Conservation (phyloP, 352 stramenopile species). For the Globisporangium sylvaticum region DNA sequence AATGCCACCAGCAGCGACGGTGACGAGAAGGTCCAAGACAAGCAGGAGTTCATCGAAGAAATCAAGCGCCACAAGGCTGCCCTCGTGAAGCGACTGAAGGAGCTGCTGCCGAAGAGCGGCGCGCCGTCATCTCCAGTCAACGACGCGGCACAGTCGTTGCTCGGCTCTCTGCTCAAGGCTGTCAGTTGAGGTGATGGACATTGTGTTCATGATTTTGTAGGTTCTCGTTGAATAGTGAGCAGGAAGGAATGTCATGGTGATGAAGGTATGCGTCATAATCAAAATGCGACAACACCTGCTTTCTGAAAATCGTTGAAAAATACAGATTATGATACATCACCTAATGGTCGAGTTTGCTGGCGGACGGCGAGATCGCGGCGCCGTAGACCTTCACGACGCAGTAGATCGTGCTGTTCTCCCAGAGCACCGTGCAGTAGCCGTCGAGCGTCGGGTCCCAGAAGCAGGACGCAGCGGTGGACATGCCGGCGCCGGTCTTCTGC, state of each 20-base stretch:
- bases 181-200: slow-evolving; percentile 7
- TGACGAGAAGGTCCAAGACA: slow-evolving; percentile 37
- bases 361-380: slow-evolving; percentile 73
- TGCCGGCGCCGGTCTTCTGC: slow-evolving; percentile 76
- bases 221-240: background rate
- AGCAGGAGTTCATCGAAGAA: slow-evolving; percentile 38
- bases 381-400: slow-evolving; percentile 83
- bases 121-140: slow-evolving; percentile 27
- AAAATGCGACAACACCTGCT: background rate
- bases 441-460: slow-evolving; percentile 77
- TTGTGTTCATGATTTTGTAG: background rate
- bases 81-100: slow-evolving; percentile 37
- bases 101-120: slow-evolving; percentile 20
- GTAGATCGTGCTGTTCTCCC: slow-evolving; percentile 85
- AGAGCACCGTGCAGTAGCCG: slow-evolving; percentile 79
- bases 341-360: slow-evolving; percentile 68
- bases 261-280: background rate
- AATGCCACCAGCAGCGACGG: slow-evolving; percentile 8
- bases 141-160: slow-evolving; percentile 48
- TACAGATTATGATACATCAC: slow-evolving; percentile 1
- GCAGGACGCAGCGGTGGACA: slow-evolving; percentile 67
- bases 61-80: slow-evolving; percentile 28
- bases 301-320: background rate
- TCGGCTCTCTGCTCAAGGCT: slow-evolving; percentile 35
- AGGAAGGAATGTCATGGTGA: background rate